phyloP scores from a whole-genome alignment of 805 yeast genomes.

The Candida manassasensis region DNA sequence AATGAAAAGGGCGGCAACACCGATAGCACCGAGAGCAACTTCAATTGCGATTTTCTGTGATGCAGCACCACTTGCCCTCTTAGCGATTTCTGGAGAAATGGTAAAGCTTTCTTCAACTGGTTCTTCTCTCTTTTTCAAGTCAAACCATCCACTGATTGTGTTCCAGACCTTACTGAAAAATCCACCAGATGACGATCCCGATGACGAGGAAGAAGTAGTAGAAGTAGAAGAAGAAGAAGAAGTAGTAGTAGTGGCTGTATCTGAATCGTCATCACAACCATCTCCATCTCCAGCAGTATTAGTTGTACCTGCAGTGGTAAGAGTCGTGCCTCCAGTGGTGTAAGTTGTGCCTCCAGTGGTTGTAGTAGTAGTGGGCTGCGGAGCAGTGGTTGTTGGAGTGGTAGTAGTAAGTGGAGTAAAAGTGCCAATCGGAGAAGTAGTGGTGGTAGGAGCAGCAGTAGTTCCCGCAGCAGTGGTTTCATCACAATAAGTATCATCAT shows the following conservation, averaged over 20 bases:
- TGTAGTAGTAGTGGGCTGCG: slow-evolving; percentile 7
- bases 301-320: background rate
- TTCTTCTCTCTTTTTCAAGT: background rate
- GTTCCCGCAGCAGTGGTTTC: background rate
- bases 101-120: background rate
- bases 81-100: slow-evolving; percentile 1
- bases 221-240: background rate
- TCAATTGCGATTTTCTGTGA: slow-evolving; percentile 2
- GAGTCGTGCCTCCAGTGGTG: background rate
- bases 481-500: background rate
- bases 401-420: slow-evolving; percentile 6
- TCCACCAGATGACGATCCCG: background rate
- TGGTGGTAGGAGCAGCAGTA: background rate
- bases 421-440: slow-evolving; percentile 3
- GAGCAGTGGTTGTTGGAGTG: slow-evolving; percentile 7
- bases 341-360: background rate
- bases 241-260: background rate
- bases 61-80: slow-evolving; percentile 3
- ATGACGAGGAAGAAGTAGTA: too few relatives aligned
- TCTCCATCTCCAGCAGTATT: background rate
- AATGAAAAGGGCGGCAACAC: slow-evolving; percentile 3
- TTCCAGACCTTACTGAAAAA: background rate
- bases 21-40: slow-evolving; percentile 3
- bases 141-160: background rate
- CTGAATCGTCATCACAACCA: too few relatives aligned